phyloP scores from a whole-genome alignment of 2,329 filamentous ascomycete genomes.

The Alternaria incomplexa region DNA sequence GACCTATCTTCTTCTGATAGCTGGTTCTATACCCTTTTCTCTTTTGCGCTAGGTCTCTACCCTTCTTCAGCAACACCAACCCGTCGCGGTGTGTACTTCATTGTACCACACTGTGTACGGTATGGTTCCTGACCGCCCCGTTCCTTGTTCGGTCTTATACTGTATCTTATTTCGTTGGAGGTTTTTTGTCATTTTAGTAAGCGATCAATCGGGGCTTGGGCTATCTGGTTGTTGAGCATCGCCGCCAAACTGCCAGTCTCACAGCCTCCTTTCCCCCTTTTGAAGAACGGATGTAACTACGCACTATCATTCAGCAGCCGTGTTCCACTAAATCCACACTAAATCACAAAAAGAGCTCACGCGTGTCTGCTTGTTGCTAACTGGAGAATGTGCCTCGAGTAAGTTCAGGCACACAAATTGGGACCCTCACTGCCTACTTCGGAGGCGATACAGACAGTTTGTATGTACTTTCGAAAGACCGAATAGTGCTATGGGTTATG shows the following conservation, averaged over 20 bases:
- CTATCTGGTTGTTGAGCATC: background rate
- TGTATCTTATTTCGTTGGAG: background rate
- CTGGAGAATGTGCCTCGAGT: background rate
- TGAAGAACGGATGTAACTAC: background rate
- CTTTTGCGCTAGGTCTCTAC: slow-evolving; percentile 1
- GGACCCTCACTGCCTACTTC: background rate
- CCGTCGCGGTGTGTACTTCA: background rate
- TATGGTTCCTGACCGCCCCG: background rate
- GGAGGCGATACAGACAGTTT: background rate
- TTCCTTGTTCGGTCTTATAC: background rate
- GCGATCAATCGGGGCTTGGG: background rate
- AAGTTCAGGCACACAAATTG: background rate
- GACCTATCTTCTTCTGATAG: slow-evolving; percentile 9
- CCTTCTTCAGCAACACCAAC: background rate
- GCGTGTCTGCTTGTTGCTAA: background rate
- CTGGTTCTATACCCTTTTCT: slow-evolving; percentile 15
- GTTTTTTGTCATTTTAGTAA: background rate
- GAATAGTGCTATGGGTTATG: background rate
- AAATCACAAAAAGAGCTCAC: background rate
- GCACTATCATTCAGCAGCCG: slow-evolving; percentile 1
- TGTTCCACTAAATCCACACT: background rate
- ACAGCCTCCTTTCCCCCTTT: background rate
- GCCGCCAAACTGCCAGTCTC: background rate
- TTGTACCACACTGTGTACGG: background rate
- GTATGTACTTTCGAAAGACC: no score